Percentiles rank a stretch among this genome's conserved stretches.
Conservation (phyloP, 2,329 filamentous ascomycete genomes). For the Endoconidiophora polonica region DNA sequence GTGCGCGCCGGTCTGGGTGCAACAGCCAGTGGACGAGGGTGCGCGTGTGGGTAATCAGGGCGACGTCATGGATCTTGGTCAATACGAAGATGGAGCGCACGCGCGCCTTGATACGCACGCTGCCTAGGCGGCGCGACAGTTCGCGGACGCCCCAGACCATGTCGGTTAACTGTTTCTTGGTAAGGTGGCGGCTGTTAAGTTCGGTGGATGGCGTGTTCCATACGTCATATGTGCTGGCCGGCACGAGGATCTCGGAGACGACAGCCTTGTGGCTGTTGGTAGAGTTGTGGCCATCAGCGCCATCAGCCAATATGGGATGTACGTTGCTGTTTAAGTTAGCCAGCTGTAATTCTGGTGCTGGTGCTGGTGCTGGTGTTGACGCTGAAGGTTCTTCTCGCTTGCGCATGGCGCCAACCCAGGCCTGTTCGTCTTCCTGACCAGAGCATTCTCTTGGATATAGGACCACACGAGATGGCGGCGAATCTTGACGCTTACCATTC, state of each 20-base stretch:
- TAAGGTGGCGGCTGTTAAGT: conserved; percentile 56
- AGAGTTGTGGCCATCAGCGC: too few relatives aligned
- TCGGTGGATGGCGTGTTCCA: background rate
- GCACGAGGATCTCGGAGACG: conserved; percentile 17
- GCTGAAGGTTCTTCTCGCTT: conserved; percentile 16
- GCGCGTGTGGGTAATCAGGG: conserved; percentile 59
- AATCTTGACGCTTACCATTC: too few relatives aligned
- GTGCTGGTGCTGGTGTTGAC: too few relatives aligned
- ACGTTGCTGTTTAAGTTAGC: too few relatives aligned
- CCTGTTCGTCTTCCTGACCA: conserved; percentile 40
- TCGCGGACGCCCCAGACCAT: conserved; percentile 95
- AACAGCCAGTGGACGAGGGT: conserved; percentile 71
- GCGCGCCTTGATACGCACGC: conserved; percentile 64
- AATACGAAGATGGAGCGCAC: conserved; percentile 74
- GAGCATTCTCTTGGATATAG: conserved; percentile 17
- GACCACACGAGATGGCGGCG: too few relatives aligned
- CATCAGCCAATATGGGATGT: too few relatives aligned
- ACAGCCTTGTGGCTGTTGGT: too few relatives aligned
- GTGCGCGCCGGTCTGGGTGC: conserved; percentile 45
- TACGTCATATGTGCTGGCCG: background rate
- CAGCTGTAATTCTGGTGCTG: too few relatives aligned
- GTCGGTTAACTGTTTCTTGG: conserved; percentile 85
- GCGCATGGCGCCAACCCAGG: conserved; percentile 34
- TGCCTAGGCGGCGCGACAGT: conserved; percentile 69
- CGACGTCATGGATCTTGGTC: conserved; percentile 79